Base-by-base conservation (phyloP, 148 eudicot genomes). In the Chenopodium album region DNA sequence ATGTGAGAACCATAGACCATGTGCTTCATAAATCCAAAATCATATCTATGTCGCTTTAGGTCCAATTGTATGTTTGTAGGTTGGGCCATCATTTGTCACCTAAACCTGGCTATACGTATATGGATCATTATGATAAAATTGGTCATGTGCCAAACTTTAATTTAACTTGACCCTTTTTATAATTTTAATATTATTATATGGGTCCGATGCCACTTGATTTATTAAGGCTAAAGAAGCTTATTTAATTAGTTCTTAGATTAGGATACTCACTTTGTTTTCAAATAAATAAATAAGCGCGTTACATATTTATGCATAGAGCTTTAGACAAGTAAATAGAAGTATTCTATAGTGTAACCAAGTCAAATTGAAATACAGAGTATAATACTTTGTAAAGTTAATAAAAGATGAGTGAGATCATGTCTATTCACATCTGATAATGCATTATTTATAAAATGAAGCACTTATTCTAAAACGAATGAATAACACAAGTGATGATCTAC, bases 41-140 rank as follows among this genome's bases (percentile, higher is more conserved):
- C 17, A 16, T 11, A 69, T 11, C 44, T 31, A 56, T 56, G n/a
- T 56, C n/a, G 69, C 4, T 23, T 26, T 67, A 29, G 71, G 6
- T 12, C 71, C 71, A 23, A 67, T n/a, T 64, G 68, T 64, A 64
- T 64, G 68, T n/a, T 28, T 28, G 10, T 66, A 9, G 2, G 46
- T 69, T 69, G 73, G 48, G 26, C 50, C 74, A 31, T 41, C n/a
- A 71, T 9, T 37, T 37, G 74, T 44, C 59, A 74, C 77, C 62
- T 74, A 52, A 74, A 32, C 14, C 31, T 34, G 52, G n/a, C 26
- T 37, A 44, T 41, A 71, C 9, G 16, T 19, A 2, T 20, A 71
- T 70, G 47, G 20, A 70, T 41, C 44, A 29, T 70, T 70, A 32
- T 70, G 41, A 32, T 41, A 70, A n/a, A 64, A 23, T 64, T 64